Evolutionary conservation across 2,329 filamentous ascomycete genomes (phyloP), one percentile per base, ranked within the genome.

Genomic region (Epichloe elymi): DNA sequence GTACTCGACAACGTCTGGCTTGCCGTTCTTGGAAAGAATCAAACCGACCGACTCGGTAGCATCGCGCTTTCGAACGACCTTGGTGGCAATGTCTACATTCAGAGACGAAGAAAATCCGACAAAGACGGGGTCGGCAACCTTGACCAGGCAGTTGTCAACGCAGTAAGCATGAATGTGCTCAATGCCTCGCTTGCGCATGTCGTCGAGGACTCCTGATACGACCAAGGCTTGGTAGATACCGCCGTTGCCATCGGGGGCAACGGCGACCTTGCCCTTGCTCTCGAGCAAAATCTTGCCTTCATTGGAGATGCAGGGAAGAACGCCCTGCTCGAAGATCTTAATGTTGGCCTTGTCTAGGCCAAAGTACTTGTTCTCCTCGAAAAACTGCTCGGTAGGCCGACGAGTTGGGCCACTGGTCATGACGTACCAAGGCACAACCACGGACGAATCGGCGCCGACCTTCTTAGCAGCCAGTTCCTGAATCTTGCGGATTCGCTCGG

Each of bases 121-220:
- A 73, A 98, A 97, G 59, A 88, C 79, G 14, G 93, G 93, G 64
- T 98, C 93, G 30, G 91, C 91, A n/a, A 98, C 91, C 72, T 88
- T 91, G 67, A 95, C 91, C n/a, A 98, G 79, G 73, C 91, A 97
- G 76, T 98, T 98, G 74, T 98, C 93, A 44, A 98, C 93, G 64
- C 93, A 96, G 78, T 97, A 97, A 46, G 90, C 86, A 70, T 98
- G 91, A 55, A 98, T 85, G 73, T 98, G 93, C 75, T 95, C 72
- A 64, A 97, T 86, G 47, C 89, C 90, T 52, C 91, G 86, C 70
- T 82, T 83, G 60, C 80, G 79, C 86, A 98, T 93, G 69, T 97
- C 89, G 43, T 82, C 79, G 47, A 95, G 81, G 39, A 94, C 86
- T 51, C 85, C 84, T 15, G 85, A 84, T 53, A 79, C 80, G 58